phyloP scores from a whole-genome alignment of 306 rosid species.

The Vigna unguiculata region DNA sequence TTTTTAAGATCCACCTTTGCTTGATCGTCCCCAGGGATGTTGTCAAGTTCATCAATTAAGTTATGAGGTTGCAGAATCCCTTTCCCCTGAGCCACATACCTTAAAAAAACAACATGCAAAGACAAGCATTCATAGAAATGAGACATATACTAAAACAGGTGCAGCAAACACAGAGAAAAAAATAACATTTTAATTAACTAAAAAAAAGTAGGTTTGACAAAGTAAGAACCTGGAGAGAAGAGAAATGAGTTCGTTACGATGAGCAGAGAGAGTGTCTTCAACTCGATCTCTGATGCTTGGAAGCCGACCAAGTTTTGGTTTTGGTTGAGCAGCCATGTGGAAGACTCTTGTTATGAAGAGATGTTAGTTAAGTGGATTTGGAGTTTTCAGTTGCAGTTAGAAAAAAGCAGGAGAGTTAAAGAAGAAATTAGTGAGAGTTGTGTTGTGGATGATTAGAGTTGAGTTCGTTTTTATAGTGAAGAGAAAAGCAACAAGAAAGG shows the following conservation, averaged over 20 bases:
- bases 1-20: slow-evolving; percentile 45
- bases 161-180: not conserved
- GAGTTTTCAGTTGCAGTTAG: slow-evolving; percentile 5
- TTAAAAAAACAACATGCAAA: slow-evolving; percentile 18
- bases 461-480: slow-evolving; percentile 20
- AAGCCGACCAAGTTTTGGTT: slow-evolving; percentile 60
- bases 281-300: slow-evolving; percentile 84
- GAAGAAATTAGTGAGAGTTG: slow-evolving; percentile 28
- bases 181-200: not conserved
- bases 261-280: slow-evolving; percentile 81
- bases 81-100: slow-evolving; percentile 90
- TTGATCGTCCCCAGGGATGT: slow-evolving; percentile 50
- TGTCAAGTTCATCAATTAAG: slow-evolving; percentile 80
- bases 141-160: not conserved
- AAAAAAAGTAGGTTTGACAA: not conserved
- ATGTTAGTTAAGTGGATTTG: not conserved
- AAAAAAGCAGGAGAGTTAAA: not conserved
- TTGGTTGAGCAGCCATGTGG: slow-evolving; percentile 62
- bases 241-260: slow-evolving; percentile 85
- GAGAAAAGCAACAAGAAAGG: not conserved
- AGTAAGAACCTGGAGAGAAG: slow-evolving; percentile 82
- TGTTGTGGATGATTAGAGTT: not conserved
- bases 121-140: not conserved
- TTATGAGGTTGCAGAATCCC: slow-evolving; percentile 90
- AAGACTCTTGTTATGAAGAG: not conserved